phyloP scores from a whole-genome alignment of 768 basidiomycete genomes.

The Trametes cingulata region DNA sequence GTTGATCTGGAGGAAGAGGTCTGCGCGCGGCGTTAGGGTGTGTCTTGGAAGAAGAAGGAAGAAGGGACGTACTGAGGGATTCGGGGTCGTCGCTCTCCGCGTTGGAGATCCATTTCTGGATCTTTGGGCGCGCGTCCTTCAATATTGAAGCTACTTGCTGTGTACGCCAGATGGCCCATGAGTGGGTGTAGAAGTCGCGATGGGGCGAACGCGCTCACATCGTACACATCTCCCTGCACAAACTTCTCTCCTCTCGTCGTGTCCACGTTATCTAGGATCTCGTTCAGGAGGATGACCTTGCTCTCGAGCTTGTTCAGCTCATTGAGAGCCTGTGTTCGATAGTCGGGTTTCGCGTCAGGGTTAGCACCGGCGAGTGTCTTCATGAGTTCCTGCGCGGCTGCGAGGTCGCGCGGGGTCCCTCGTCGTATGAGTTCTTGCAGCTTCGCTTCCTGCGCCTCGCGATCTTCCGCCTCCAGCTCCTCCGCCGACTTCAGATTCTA shows the following conservation, averaged over 20 bases:
- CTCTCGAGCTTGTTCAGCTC: conserved; percentile 94
- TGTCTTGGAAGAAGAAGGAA: background rate
- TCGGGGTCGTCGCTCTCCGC: conserved; percentile 88
- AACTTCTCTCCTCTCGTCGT: conserved; percentile 71
- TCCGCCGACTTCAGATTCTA: conserved; percentile 93
- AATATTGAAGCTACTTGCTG: conserved; percentile 91
- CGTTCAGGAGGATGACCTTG: conserved; percentile 94
- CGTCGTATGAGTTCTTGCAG: conserved; percentile 97
- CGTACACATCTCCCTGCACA: conserved; percentile 89
- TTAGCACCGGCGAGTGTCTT: conserved; percentile 93
- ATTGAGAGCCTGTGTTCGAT: conserved; percentile 82
- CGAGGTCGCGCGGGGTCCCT: conserved; percentile 93
- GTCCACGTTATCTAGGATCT: conserved; percentile 94
- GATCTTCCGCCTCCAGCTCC: conserved; percentile 94
- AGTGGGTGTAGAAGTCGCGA: background rate
- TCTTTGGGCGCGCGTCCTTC: conserved; percentile 80
- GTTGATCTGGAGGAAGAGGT: conserved; percentile 93
- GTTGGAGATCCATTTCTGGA: conserved; percentile 98
- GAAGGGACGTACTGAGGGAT: conserved; percentile 64
- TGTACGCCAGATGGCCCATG: background rate
- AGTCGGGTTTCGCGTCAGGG: conserved; percentile 93
- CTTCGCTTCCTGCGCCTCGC: conserved; percentile 93
- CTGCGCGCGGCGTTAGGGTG: conserved; percentile 40
- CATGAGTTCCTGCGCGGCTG: conserved; percentile 97
- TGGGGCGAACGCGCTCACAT: conserved; percentile 59